Evolutionary conservation across 768 basidiomycete genomes (phyloP).

Genomic region (Tulasnella sp.): DNA sequence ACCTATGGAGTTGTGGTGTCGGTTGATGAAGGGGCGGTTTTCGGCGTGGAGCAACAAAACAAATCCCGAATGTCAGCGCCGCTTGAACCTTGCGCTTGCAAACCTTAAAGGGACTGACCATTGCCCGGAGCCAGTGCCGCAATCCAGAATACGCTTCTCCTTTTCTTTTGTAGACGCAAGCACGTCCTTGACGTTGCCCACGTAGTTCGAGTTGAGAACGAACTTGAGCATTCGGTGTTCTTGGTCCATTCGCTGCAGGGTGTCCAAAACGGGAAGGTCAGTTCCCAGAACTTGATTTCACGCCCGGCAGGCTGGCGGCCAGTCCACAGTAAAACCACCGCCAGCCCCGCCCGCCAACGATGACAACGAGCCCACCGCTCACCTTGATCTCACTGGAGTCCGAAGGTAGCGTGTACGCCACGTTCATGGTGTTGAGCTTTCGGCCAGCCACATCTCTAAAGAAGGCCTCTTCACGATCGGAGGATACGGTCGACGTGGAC

Average conservation of each 20-base stretch:
- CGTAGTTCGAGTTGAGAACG: constrained; percentile 57
- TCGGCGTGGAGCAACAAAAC: neutral
- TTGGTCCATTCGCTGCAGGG: constrained; percentile 53
- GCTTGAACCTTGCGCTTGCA: constrained; percentile 5
- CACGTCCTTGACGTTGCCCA: constrained; percentile 59
- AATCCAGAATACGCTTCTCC: constrained; percentile 56
- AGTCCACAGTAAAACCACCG: neutral
- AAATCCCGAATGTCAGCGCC: neutral
- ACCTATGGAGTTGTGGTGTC: constrained; percentile 43
- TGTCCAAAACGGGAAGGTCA: constrained; percentile 6
- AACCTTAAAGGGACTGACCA: constrained; percentile 48
- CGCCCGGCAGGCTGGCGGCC: neutral
- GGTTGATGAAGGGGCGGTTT: constrained; percentile 1
- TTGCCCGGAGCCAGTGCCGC: constrained; percentile 63
- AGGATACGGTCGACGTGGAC: constrained; percentile 27
- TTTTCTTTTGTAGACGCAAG: constrained; percentile 43
- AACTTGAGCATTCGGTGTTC: constrained; percentile 66
- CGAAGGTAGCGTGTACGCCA: constrained; percentile 58
- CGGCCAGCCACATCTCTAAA: constrained; percentile 54
- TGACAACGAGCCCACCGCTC: constrained; percentile 29
- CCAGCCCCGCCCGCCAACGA: neutral
- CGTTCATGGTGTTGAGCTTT: constrained; percentile 53
- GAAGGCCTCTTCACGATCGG: constrained; percentile 37
- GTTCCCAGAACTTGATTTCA: neutral
- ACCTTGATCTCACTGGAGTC: constrained; percentile 68